Evolutionary conservation across 495 filamentous ascomycete species (phyloP).

Genomic region (Aspergillus indologenus): DNA sequence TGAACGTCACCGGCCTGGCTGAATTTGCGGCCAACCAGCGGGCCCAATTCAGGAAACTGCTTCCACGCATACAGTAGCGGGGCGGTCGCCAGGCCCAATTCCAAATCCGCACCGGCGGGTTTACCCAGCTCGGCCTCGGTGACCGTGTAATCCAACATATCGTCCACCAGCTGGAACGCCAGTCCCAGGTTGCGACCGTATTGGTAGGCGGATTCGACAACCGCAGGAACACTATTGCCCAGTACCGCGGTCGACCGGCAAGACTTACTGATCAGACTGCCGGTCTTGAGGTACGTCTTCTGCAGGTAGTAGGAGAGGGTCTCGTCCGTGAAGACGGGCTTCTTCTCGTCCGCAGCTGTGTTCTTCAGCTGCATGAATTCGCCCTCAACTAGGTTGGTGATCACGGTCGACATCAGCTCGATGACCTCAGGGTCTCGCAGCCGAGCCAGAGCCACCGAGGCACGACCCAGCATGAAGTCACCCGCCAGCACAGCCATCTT

Average conservation of each 20-base stretch:
- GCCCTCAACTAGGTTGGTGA: conserved; percentile 95
- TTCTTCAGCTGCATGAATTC: conserved; percentile 99
- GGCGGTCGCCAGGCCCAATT: conserved; percentile 92
- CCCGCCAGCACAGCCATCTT: conserved; percentile 98
- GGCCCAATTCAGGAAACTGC: conserved; percentile 76
- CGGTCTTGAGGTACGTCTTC: conserved; percentile 97
- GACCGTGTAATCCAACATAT: conserved; percentile 95
- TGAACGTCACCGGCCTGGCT: conserved; percentile 75
- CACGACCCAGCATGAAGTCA: conserved; percentile 88
- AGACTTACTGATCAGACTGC: conserved; percentile 90
- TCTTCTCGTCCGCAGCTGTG: conserved; percentile 78
- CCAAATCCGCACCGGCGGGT: conserved; percentile 89
- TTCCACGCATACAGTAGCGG: conserved; percentile 96
- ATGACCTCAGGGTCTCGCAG: conserved; percentile 90
- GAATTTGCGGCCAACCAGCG: conserved; percentile 91
- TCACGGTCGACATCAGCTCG: conserved; percentile 91
- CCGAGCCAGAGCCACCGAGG: conserved; percentile 88
- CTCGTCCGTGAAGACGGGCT: conserved; percentile 79
- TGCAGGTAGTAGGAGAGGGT: conserved; percentile 93
- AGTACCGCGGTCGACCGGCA: conserved; percentile 87
- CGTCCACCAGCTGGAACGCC: conserved; percentile 97
- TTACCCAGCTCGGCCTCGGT: conserved; percentile 84
- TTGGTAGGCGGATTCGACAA: conserved; percentile 84
- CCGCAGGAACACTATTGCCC: conserved; percentile 69
- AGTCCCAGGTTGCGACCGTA: conserved; percentile 92